A percentile compares a stretch with the other conserved stretches of the same genome.
phyloP scores from a whole-genome alignment of 306 rosid genomes.

The Biancaea sappan region DNA sequence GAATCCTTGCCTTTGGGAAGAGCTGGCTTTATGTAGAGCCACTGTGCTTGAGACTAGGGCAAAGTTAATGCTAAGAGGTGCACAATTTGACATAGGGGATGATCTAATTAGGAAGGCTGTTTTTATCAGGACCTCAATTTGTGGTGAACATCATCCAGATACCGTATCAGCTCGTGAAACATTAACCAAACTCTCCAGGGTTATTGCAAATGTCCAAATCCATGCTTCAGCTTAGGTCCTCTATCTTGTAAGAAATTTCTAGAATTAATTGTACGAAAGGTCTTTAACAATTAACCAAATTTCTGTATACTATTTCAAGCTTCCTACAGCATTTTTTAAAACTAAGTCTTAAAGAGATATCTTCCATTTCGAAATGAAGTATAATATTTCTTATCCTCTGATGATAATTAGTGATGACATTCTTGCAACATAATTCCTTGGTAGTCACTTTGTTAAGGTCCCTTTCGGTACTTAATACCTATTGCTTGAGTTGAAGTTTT shows the following conservation, averaged over 20 bases:
- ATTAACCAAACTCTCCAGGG: slow-evolving; percentile 75
- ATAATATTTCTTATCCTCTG: neutral
- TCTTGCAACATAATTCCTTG: neutral
- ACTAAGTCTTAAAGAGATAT: slow-evolving; percentile 38
- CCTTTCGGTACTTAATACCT: neutral
- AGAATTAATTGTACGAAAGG: slow-evolving; percentile 43
- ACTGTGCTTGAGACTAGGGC: slow-evolving; percentile 84
- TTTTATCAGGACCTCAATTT: slow-evolving; percentile 78
- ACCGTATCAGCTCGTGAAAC: slow-evolving; percentile 83
- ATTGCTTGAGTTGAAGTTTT: neutral
- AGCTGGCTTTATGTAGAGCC: slow-evolving; percentile 81
- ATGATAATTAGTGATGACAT: neutral
- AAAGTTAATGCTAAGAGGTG: slow-evolving; percentile 88
- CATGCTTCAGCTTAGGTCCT: slow-evolving; percentile 66
- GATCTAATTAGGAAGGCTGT: slow-evolving; percentile 86
- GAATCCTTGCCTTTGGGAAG: slow-evolving; percentile 93
- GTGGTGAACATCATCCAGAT: slow-evolving; percentile 87
- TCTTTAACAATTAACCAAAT: slow-evolving; percentile 51
- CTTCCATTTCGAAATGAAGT: slow-evolving; percentile 17
- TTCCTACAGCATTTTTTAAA: slow-evolving; percentile 42
- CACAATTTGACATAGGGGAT: slow-evolving; percentile 76
- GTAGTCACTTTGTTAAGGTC: neutral
- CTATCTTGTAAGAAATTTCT: slow-evolving; percentile 48
- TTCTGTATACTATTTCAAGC: slow-evolving; percentile 53
- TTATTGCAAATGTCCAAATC: slow-evolving; percentile 66